Conservation (phyloP, 108 stramenopile genomes). For the Tribonema minus region DNA sequence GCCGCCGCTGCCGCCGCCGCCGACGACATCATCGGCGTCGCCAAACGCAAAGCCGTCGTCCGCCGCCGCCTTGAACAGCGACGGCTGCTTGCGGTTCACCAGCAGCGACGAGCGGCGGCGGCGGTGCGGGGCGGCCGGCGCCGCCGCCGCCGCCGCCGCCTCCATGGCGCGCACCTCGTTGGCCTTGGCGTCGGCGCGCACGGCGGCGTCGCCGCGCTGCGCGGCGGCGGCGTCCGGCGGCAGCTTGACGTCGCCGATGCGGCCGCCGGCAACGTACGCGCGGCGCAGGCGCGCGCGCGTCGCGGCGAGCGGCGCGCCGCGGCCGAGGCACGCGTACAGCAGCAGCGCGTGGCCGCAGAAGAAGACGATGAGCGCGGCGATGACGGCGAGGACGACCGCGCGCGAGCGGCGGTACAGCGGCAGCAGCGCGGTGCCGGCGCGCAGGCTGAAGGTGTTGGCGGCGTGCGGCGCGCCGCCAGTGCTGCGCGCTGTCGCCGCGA, state of each 20-base stretch:
- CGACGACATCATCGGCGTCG: not conserved
- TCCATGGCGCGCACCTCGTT: not conserved
- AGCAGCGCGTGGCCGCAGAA: conserved; percentile 66
- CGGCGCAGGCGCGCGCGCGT: no score
- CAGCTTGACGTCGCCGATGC: no score
- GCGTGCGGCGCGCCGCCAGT: conserved; percentile 68
- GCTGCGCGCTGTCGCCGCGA: no score
- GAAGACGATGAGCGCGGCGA: conserved; percentile 61
- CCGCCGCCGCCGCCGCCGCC: no score
- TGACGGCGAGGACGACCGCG: conserved; percentile 59
- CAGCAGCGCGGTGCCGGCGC: conserved; percentile 65
- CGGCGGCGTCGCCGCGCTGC: not conserved
- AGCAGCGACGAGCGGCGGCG: no score
- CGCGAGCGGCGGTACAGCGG: conserved; percentile 67
- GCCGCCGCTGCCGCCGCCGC: not conserved
- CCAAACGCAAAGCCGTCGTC: not conserved
- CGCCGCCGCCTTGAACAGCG: not conserved
- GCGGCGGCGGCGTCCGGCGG: not conserved
- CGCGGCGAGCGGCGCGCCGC: conserved; percentile 41
- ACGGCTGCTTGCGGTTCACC: not conserved
- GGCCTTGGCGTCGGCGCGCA: no score
- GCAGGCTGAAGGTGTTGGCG: conserved; percentile 61
- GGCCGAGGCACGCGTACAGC: conserved; percentile 67
- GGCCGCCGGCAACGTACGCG: no score
- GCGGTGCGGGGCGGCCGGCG: no score